phyloP scores from a whole-genome alignment of 2,329 filamentous ascomycete genomes.

The Cladosporium halotolerans region DNA sequence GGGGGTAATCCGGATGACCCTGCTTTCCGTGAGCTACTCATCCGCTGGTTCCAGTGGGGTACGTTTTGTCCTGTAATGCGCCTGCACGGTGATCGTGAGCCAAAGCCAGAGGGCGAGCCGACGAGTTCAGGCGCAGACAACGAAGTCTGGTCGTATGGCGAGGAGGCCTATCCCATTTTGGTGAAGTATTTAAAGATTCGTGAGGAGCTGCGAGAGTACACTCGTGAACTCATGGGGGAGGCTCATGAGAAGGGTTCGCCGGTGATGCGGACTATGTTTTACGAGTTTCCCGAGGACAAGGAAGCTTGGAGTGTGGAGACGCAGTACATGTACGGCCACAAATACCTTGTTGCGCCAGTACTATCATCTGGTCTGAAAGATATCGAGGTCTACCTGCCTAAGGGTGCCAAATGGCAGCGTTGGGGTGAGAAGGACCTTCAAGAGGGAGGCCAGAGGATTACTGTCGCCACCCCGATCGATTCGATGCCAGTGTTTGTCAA shows the following conservation, averaged over 20 bases:
- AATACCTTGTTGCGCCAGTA: conserved; percentile 54
- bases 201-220: conserved; percentile 54
- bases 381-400: conserved; percentile 49
- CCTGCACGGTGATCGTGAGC: conserved; percentile 60
- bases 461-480: conserved; percentile 17
- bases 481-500: conserved; percentile 18
- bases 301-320: conserved; percentile 52
- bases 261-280: conserved; percentile 58
- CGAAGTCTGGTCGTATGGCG: conserved; percentile 62
- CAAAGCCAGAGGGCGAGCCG: conserved; percentile 36
- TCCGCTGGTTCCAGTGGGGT: conserved; percentile 65
- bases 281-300: conserved; percentile 54
- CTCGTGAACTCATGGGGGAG: conserved; percentile 51
- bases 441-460: conserved; percentile 15
- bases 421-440: conserved; percentile 28
- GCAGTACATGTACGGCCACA: conserved; percentile 59
- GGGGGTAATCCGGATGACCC: conserved; percentile 53
- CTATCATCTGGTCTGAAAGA: conserved; percentile 43
- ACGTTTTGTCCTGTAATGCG: conserved; percentile 62
- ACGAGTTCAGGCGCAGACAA: conserved; percentile 47
- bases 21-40: conserved; percentile 56
- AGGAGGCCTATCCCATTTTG: conserved; percentile 55
- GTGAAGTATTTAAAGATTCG: conserved; percentile 53
- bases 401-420: conserved; percentile 40
- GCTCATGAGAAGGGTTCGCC: conserved; percentile 56